phyloP scores from a whole-genome alignment of 257 asterid species.

The Hygrophila difformis region DNA sequence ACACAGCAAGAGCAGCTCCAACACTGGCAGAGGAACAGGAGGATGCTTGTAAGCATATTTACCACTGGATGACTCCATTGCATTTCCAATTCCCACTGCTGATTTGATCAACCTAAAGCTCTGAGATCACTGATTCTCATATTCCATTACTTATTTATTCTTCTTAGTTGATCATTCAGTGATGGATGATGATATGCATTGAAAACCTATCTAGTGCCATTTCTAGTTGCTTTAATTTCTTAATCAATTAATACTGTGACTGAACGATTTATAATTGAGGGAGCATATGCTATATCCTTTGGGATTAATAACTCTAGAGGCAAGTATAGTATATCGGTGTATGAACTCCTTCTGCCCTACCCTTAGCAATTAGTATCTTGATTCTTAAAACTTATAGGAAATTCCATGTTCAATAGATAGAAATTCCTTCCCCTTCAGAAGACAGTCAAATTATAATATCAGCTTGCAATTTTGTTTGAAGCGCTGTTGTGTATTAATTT shows the following conservation, averaged over 20 bases:
- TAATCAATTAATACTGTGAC: too few species aligned
- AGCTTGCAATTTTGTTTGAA: constrained; percentile 5
- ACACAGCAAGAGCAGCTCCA: constrained; percentile 71
- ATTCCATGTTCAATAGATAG: too few species aligned
- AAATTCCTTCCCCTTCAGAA: neutral
- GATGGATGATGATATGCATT: constrained; percentile 1
- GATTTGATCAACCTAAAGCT: neutral
- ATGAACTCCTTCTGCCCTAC: too few species aligned
- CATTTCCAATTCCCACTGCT: constrained; percentile 1
- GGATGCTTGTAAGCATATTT: constrained; percentile 61
- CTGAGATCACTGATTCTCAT: too few species aligned
- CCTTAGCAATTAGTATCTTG: too few species aligned
- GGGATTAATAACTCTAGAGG: too few species aligned
- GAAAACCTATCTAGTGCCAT: neutral
- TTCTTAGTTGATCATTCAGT: neutral
- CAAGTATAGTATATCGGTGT: too few species aligned
- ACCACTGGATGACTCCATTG: constrained; percentile 1
- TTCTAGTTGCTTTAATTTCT: neutral
- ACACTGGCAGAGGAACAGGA: constrained; percentile 77
- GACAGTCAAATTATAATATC: neutral
- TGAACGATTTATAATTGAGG: too few species aligned
- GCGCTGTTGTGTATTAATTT: constrained; percentile 10
- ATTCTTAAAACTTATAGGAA: too few species aligned
- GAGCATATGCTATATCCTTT: too few species aligned
- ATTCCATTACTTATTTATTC: too few species aligned